Evolutionary conservation across 495 filamentous ascomycete genomes (phyloP).

Genomic region (Talaromyces trachyspermus): DNA sequence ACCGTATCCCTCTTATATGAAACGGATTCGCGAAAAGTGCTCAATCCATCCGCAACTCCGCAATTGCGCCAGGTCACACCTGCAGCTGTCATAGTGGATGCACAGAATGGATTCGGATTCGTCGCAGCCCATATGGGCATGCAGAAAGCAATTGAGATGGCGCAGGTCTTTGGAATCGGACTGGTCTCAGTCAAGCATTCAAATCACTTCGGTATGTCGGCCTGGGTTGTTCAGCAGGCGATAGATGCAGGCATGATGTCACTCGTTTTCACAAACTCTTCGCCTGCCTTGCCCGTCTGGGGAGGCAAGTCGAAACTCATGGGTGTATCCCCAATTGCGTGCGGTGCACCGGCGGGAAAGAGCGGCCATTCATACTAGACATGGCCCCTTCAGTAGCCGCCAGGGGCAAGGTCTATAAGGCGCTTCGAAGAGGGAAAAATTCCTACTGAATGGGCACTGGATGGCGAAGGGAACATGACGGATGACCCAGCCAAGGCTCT

Average conservation of each 20-base stretch:
- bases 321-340: conserved; percentile 72
- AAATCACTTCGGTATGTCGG: conserved; percentile 78
- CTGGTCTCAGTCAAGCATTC: conserved; percentile 65
- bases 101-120: conserved; percentile 68
- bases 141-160: conserved; percentile 55
- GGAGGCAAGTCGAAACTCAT: conserved; percentile 60
- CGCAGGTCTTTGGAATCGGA: conserved; percentile 58
- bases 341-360: conserved; percentile 57
- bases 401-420: conserved; percentile 70
- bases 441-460: conserved; percentile 65
- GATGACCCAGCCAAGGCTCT: conserved; percentile 56
- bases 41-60: conserved; percentile 51
- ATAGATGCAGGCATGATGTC: conserved; percentile 64
- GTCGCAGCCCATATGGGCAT: conserved; percentile 58
- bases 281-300: conserved; percentile 66
- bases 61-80: conserved; percentile 53
- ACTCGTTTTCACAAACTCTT: conserved; percentile 74
- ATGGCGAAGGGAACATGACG: conserved; percentile 59
- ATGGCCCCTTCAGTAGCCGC: conserved; percentile 73
- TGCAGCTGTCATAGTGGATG: conserved; percentile 60
- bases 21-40: conserved; percentile 59
- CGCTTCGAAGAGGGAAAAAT: conserved; percentile 65
- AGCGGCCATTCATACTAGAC: conserved; percentile 60
- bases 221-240: conserved; percentile 71
- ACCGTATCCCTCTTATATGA: conserved; percentile 72